phyloP scores from a whole-genome alignment of 2,329 filamentous ascomycete genomes.

The Talaromyces sp. region DNA sequence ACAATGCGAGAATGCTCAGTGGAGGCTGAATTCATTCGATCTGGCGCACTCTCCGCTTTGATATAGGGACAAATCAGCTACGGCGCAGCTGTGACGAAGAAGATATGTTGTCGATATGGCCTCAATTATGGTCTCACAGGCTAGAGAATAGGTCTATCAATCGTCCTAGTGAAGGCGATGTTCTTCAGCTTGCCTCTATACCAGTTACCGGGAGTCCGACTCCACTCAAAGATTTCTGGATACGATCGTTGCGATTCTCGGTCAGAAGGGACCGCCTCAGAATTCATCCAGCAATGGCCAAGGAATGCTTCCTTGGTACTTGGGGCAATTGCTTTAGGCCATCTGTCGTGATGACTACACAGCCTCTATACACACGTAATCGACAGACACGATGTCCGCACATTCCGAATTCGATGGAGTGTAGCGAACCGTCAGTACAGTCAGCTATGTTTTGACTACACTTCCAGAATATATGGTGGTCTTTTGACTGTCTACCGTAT shows the following conservation, averaged over 20 bases:
- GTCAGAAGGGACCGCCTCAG: not conserved
- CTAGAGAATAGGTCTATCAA: not conserved
- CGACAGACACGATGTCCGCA: not conserved
- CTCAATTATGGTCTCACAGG: not conserved
- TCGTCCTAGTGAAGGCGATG: not conserved
- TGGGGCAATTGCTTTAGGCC: not conserved
- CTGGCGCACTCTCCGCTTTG: too few species aligned
- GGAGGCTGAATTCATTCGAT: not conserved
- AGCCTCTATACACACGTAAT: not conserved
- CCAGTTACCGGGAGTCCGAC: not conserved
- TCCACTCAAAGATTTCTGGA: not conserved
- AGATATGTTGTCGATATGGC: not conserved
- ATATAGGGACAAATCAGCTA: not conserved
- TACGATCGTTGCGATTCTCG: not conserved
- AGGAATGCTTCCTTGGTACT: not conserved
- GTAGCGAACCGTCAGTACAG: not conserved
- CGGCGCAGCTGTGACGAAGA: not conserved
- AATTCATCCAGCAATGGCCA: not conserved
- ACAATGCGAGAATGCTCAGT: not conserved
- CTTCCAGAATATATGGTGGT: not conserved
- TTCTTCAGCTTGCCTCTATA: not conserved
- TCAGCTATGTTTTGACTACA: not conserved
- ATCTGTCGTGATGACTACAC: not conserved
- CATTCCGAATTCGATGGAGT: not conserved
- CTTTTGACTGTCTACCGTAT: not conserved